Percentiles rank a stretch among this genome's conserved stretches.
These are phyloP conservation scores for Xylaria polymorpha DNA, from an alignment of 2,329 filamentous ascomycete species.

Conservation along the genomic window DNA sequence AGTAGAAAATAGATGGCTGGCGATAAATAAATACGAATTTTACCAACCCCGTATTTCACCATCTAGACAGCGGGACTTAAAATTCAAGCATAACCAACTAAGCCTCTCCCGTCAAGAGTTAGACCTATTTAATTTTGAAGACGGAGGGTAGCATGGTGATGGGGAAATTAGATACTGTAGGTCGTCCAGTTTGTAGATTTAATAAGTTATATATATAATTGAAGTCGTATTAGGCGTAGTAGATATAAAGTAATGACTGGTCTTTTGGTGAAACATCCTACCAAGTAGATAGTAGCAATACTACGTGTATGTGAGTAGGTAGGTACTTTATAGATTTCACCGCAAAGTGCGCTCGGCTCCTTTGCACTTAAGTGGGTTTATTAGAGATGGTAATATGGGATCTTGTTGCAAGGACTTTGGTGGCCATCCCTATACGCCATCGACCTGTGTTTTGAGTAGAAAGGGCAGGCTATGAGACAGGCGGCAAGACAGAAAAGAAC, in stretches of 20 bases:
- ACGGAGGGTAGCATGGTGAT: too few species aligned
- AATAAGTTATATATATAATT: not conserved
- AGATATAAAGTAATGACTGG: not conserved
- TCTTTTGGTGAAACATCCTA: not conserved
- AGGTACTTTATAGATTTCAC: not conserved
- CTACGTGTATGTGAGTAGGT: too few species aligned
- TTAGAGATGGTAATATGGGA: not conserved
- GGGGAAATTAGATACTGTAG: too few species aligned
- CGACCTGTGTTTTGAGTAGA: not conserved
- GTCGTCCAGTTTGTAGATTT: not conserved
- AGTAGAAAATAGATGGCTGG: too few species aligned
- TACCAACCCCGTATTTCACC: too few species aligned
- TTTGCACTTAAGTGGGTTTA: not conserved
- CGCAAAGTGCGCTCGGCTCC: not conserved
- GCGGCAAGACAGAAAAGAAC: not conserved
- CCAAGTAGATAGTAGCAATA: not conserved
- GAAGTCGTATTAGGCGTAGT: too few species aligned
- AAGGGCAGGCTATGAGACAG: not conserved
- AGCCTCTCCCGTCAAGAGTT: too few species aligned
- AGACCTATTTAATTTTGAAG: too few species aligned
- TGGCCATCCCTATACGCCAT: not conserved
- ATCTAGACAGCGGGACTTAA: too few species aligned
- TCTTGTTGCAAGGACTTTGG: not conserved
- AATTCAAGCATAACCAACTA: too few species aligned
- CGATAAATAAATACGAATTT: too few species aligned